These are phyloP conservation scores for Fragaria ananassa DNA, from an alignment of 306 rosid species.

Conservation along the genomic window DNA sequence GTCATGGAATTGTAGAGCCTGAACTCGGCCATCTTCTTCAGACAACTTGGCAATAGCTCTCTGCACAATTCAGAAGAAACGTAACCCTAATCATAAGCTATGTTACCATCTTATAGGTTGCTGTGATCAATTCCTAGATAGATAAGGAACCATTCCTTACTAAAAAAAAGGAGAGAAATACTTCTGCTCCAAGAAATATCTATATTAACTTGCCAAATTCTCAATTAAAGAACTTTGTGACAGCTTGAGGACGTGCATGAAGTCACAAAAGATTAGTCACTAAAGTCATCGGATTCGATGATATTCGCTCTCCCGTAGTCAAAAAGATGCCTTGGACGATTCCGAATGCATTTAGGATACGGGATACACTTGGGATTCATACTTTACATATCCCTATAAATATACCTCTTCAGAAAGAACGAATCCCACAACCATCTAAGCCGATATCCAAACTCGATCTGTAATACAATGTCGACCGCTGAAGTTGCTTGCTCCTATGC, in stretches of 20 bases:
- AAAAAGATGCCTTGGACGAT: neutral
- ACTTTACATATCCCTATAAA: neutral
- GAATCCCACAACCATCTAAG: neutral
- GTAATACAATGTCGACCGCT: constrained; percentile 26
- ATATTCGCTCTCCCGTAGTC: neutral
- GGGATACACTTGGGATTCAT: neutral
- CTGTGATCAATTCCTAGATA: too few relatives aligned
- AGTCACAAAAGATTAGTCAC: too few relatives aligned
- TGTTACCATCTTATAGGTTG: too few relatives aligned
- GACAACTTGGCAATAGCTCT: neutral
- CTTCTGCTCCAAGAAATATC: too few relatives aligned
- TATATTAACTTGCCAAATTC: too few relatives aligned
- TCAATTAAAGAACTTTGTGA: too few relatives aligned
- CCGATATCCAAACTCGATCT: too few relatives aligned
- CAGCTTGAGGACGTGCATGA: too few relatives aligned
- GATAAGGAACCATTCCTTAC: too few relatives aligned
- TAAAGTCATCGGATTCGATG: too few relatives aligned
- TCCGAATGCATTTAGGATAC: neutral
- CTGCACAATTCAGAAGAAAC: neutral
- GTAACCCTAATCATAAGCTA: neutral
- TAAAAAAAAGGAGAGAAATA: too few relatives aligned
- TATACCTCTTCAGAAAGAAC: neutral
- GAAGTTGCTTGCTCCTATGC: constrained; percentile 60
- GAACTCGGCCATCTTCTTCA: constrained; percentile 53
- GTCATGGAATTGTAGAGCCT: constrained; percentile 81